phyloP scores from a whole-genome alignment of 2,329 filamentous ascomycete genomes.

The Trichophyton equinum region DNA sequence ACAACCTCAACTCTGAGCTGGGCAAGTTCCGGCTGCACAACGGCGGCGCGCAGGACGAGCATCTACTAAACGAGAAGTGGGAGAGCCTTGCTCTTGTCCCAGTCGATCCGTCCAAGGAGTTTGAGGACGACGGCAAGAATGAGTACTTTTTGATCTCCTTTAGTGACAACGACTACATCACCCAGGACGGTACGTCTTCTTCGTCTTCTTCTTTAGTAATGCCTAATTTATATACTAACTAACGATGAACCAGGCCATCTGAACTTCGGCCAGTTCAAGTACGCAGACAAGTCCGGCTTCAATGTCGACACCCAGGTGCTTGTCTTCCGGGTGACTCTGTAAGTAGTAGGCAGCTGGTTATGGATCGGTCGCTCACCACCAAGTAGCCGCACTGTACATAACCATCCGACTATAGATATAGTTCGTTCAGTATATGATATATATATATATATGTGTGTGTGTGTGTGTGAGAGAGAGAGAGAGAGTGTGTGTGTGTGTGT shows the following conservation, averaged over 20 bases:
- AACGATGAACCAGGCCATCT: conserved; percentile 35
- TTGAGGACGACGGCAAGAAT: conserved; percentile 28
- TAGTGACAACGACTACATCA: conserved; percentile 65
- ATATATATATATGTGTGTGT: no score
- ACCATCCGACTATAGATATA: no score
- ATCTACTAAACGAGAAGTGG: conserved; percentile 64
- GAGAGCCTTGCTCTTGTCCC: conserved; percentile 55
- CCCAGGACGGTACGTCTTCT: conserved; percentile 45
- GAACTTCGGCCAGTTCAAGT: conserved; percentile 45
- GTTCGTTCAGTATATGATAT: no score
- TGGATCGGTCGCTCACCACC: neutral
- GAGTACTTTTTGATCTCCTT: conserved; percentile 57
- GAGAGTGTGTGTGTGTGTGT: no score
- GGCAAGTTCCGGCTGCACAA: conserved; percentile 56
- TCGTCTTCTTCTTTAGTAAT: neutral
- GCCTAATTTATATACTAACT: neutral
- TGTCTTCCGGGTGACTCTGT: conserved; percentile 36
- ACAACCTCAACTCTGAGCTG: conserved; percentile 54
- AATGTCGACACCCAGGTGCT: conserved; percentile 51
- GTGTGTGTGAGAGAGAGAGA: no score
- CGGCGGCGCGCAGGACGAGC: conserved; percentile 47
- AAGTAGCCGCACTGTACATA: no score
- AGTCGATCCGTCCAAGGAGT: conserved; percentile 26
- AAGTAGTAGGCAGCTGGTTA: neutral
- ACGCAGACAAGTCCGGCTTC: conserved; percentile 45